phyloP scores from a whole-genome alignment of 2,329 filamentous ascomycete genomes.

The Sclerotinia trifoliorum region DNA sequence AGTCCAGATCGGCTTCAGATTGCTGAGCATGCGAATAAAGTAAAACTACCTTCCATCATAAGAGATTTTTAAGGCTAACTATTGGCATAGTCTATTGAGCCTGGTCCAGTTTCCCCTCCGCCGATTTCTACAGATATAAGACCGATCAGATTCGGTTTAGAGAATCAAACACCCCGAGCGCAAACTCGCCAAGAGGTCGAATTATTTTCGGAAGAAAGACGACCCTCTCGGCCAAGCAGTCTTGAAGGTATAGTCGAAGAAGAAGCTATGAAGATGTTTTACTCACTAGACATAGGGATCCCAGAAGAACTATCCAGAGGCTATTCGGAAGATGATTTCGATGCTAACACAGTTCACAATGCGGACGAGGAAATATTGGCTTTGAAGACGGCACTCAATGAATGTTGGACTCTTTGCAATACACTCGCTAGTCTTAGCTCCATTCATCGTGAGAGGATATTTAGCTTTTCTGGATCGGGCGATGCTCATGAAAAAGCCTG shows the following conservation, averaged over 20 bases:
- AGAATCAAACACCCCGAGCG: slow-evolving; percentile 74
- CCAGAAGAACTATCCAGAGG: slow-evolving; percentile 46
- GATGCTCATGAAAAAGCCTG: slow-evolving; percentile 84
- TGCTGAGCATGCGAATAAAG: slow-evolving; percentile 31
- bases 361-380: slow-evolving; percentile 63
- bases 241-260: slow-evolving; percentile 64
- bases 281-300: slow-evolving; percentile 39
- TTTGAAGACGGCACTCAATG: slow-evolving; percentile 73
- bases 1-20: slow-evolving; percentile 5
- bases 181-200: slow-evolving; percentile 78
- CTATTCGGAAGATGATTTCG: slow-evolving; percentile 47
- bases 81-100: slow-evolving; percentile 31
- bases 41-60: slow-evolving; percentile 19
- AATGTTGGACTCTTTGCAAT: slow-evolving; percentile 94
- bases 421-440: slow-evolving; percentile 83
- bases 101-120: slow-evolving; percentile 51
- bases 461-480: slow-evolving; percentile 70
- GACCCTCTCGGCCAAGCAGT: slow-evolving; percentile 57
- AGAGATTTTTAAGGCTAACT: neutral
- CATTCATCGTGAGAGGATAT: slow-evolving; percentile 75
- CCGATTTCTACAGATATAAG: slow-evolving; percentile 76
- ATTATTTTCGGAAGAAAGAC: slow-evolving; percentile 50
- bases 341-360: slow-evolving; percentile 43
- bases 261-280: slow-evolving; percentile 24
- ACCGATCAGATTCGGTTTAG: slow-evolving; percentile 62